Evolutionary conservation across 352 stramenopile genomes (phyloP).

Genomic region (Globisporangium cystogenes): DNA sequence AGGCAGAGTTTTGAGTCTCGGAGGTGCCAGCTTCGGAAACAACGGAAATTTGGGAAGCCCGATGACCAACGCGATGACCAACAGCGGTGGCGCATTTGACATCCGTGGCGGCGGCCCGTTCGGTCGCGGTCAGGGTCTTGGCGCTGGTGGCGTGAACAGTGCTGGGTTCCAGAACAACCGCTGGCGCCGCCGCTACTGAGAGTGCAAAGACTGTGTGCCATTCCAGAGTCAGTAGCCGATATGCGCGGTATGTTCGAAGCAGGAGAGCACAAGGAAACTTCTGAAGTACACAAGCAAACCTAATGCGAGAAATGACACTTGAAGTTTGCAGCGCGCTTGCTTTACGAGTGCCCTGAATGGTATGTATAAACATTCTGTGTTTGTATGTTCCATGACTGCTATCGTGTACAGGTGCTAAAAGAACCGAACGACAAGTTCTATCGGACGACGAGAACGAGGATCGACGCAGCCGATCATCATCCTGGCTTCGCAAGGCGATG

Average conservation of each 20-base stretch:
- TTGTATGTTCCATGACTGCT: no score
- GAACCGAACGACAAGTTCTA: no score
- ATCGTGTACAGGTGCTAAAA: no score
- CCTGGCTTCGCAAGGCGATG: no score
- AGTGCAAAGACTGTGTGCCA: not conserved
- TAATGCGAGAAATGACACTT: conserved; percentile 1
- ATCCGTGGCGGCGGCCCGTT: not conserved
- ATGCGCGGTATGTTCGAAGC: not conserved
- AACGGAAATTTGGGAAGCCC: not conserved
- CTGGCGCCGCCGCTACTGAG: conserved; percentile 5
- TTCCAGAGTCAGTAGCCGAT: no score
- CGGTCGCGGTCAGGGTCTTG: not conserved
- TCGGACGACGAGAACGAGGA: no score
- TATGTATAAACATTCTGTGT: no score
- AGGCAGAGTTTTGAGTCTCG: not conserved
- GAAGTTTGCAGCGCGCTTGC: not conserved
- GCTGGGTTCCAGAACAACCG: conserved; percentile 1
- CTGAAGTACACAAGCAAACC: not conserved
- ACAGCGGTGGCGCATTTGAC: not conserved
- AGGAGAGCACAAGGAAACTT: not conserved
- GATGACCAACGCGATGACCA: no score
- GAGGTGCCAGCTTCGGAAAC: not conserved
- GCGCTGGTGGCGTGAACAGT: not conserved
- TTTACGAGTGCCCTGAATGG: no score
- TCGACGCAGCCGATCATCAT: no score